Percentiles rank a stretch among this genome's conserved stretches.
These are phyloP conservation scores for Leptographium flavum DNA, from an alignment of 2,329 filamentous ascomycete genomes.

Conservation along the genomic window DNA sequence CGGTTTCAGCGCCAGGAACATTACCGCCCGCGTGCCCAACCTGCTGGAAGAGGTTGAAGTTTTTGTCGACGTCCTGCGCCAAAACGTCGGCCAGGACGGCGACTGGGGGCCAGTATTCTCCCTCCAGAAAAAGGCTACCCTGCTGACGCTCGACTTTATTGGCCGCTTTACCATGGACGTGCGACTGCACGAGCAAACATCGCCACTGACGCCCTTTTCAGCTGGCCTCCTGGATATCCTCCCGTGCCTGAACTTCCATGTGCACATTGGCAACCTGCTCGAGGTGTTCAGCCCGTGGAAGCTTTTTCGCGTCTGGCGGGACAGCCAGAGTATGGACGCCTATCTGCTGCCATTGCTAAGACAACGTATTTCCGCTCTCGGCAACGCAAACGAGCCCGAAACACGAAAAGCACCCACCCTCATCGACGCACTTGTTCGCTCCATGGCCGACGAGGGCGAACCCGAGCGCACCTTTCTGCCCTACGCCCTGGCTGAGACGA, in stretches of 20 bases:
- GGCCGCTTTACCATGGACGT: slow-evolving; percentile 12
- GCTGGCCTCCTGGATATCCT: slow-evolving; percentile 6
- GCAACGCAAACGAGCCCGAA: background rate
- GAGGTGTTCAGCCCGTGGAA: slow-evolving; percentile 16
- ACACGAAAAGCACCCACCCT: slow-evolving; percentile 8
- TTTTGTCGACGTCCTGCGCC: slow-evolving; percentile 14
- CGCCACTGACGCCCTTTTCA: slow-evolving; percentile 4
- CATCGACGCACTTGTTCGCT: slow-evolving; percentile 18
- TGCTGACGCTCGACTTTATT: slow-evolving; percentile 14
- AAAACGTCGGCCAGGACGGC: slow-evolving; percentile 10
- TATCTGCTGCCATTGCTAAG: slow-evolving; percentile 16
- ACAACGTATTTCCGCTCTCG: slow-evolving; percentile 11
- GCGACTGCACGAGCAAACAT: slow-evolving; percentile 6
- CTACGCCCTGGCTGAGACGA: slow-evolving; percentile 16
- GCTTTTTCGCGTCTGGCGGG: slow-evolving; percentile 17
- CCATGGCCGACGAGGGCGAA: slow-evolving; percentile 11
- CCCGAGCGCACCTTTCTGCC: slow-evolving; percentile 13
- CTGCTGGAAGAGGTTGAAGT: slow-evolving; percentile 18
- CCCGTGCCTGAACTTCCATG: slow-evolving; percentile 2
- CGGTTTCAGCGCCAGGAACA: slow-evolving; percentile 21
- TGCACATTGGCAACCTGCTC: slow-evolving; percentile 10
- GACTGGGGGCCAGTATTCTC: slow-evolving; percentile 11
- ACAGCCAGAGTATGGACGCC: slow-evolving; percentile 16
- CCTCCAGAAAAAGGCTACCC: slow-evolving; percentile 12
- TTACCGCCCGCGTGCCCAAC: slow-evolving; percentile 19